Conservation (phyloP, 768 basidiomycete species). For the Polyporus arcularius region DNA sequence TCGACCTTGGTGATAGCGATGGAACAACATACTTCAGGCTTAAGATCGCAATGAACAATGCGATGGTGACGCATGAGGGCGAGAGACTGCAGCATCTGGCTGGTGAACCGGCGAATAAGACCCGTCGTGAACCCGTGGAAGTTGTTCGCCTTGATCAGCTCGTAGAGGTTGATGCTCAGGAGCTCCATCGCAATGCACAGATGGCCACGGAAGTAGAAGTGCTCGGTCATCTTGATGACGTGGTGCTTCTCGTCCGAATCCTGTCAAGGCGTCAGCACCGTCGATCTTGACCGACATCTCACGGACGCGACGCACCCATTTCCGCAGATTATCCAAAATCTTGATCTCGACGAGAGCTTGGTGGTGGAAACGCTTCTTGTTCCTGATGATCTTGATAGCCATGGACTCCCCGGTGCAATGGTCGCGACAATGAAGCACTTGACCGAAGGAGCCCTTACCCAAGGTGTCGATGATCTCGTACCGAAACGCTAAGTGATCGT, state of each 20-base stretch:
- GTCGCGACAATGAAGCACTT: conserved; percentile 94
- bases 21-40: conserved; percentile 78
- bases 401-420: conserved; percentile 95
- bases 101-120: conserved; percentile 93
- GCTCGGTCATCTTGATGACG: conserved; percentile 97
- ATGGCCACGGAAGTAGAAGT: conserved; percentile 97
- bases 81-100: conserved; percentile 91
- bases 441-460: conserved; percentile 98
- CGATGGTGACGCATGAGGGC: conserved; percentile 95
- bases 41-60: conserved; percentile 98
- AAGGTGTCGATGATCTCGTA: conserved; percentile 92
- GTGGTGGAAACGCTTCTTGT: conserved; percentile 98
- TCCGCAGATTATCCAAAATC: conserved; percentile 91
- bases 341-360: conserved; percentile 99
- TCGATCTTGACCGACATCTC: neutral
- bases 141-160: conserved; percentile 98
- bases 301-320: conserved; percentile 68
- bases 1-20: neutral
- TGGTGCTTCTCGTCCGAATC: conserved; percentile 96
- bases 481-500: conserved; percentile 95
- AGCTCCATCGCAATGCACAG: conserved; percentile 98
- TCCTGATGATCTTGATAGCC: conserved; percentile 98
- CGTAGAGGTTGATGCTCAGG: conserved; percentile 97
- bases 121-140: conserved; percentile 97
- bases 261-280: conserved; percentile 41